Percentiles rank a stretch among this genome's conserved stretches.
Conservation (phyloP, 176 grass and related monocot genomes). For the Oryza glaberrima region DNA sequence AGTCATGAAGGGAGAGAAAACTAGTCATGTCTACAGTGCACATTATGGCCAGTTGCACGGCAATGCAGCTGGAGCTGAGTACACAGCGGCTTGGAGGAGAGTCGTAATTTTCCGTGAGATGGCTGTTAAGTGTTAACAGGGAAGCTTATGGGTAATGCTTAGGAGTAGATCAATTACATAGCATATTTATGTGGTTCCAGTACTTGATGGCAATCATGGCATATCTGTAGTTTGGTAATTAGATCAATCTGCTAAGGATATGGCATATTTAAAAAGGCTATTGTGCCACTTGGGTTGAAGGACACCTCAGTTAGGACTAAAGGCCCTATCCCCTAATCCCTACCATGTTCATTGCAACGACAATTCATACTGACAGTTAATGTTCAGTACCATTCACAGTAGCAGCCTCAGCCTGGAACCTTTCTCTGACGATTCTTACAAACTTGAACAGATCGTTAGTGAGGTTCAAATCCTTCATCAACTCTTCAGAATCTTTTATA, state of each 20-base stretch:
- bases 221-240: not conserved
- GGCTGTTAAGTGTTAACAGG: not conserved
- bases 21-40: not conserved
- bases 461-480: constrained; percentile 60
- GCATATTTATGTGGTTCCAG: not conserved
- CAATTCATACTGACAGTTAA: not conserved
- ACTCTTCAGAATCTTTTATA: constrained; percentile 55
- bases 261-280: not conserved
- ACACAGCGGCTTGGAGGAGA: not conserved
- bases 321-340: not conserved
- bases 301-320: not conserved
- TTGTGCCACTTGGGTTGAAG: not conserved
- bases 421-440: constrained; percentile 65
- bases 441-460: constrained; percentile 55
- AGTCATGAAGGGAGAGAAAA: not conserved
- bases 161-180: not conserved
- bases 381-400: constrained; percentile 55
- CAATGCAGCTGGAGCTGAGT: not conserved
- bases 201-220: not conserved
- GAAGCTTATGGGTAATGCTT: not conserved
- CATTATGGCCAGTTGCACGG: not conserved
- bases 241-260: not conserved
- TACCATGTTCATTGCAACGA: not conserved
- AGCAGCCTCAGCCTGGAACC: constrained; percentile 57
- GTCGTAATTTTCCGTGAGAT: not conserved